Conservation (phyloP, 2,329 filamentous ascomycete genomes). For the Cordyceps javanica region DNA sequence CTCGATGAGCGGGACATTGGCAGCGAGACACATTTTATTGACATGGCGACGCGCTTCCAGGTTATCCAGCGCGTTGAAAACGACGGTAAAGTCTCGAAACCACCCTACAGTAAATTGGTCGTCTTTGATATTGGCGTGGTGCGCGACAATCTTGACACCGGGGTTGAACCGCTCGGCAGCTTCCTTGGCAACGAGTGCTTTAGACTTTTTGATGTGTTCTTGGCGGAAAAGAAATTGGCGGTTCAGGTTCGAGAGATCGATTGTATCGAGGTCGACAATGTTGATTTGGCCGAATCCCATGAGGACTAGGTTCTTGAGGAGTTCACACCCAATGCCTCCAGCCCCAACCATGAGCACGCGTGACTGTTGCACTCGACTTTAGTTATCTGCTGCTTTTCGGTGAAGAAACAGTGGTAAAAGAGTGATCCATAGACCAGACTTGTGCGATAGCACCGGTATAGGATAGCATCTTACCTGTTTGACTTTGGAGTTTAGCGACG, state of each 20-base stretch:
- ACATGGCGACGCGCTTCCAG: constrained; percentile 90
- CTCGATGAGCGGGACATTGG: constrained; percentile 85
- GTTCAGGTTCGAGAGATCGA: constrained; percentile 95
- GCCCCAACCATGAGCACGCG: constrained; percentile 91
- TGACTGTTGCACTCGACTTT: constrained; percentile 46
- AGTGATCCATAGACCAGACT: too few relatives aligned
- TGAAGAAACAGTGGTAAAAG: background rate
- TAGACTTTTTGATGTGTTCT: constrained; percentile 97
- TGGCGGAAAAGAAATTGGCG: constrained; percentile 94
- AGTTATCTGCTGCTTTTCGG: background rate
- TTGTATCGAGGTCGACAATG: constrained; percentile 95
- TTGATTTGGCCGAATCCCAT: constrained; percentile 89
- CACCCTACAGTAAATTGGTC: constrained; percentile 77
- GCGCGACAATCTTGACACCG: constrained; percentile 74
- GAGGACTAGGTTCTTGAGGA: constrained; percentile 92
- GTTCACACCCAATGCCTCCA: constrained; percentile 93
- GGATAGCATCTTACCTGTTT: constrained; percentile 53
- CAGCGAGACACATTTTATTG: constrained; percentile 94
- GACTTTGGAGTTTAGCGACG: constrained; percentile 55
- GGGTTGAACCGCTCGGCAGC: constrained; percentile 88
- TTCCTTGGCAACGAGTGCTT: constrained; percentile 90
- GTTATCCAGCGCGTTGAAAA: constrained; percentile 97
- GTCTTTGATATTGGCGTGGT: constrained; percentile 96
- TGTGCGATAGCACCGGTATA: background rate
- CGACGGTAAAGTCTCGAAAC: constrained; percentile 76